Base-by-base conservation (phyloP, 176 grass and related monocot genomes). In the Eleusine coracana region DNA sequence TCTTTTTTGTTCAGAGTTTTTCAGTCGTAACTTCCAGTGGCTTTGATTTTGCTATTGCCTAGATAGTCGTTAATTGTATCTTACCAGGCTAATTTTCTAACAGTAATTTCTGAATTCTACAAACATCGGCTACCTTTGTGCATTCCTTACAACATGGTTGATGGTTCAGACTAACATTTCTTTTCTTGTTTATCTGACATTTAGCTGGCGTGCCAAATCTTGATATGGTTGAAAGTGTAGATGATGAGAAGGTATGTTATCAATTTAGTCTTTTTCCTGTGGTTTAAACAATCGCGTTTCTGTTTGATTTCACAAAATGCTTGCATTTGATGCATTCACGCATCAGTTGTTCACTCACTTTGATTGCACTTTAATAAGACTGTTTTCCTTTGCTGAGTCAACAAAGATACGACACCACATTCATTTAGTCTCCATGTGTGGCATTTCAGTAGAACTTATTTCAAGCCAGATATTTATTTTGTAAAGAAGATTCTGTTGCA, bases 131-230 rank as follows among this genome's bases (percentile, higher is more conserved):
- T 52, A n/a, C 46, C 38, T 85, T 25, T 25, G 68, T 45, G 20
- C 7, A 15, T 59, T 59, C 42, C 50, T 13, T 60, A 36, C 23
- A 39, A 77, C 60, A 36, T 34, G 52, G 28, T 65, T 61, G 50
- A 36, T 34, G 52, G 28, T 65, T 61, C 8, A 41, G 79, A 29
- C 86, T 82, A 82, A 78, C 21, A 0, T 56, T 77, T 86, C 15
- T 63, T 41, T 52, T 87, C 39, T 42, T 64, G 27, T 87, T 69
- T 16, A 27, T 81, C 59, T 69, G 25, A 90, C 68, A 56, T 84
- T 68, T 78, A 98, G 96, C 89, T 93, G 89, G 89, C 5, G 96
- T 99, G 40, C 93, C 93, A 64, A 99, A 90, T 90, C 91, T 99
- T 74, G 84, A 89, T 71, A 99, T 93, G 91, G 83, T 99, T 88